Evolutionary conservation across 2,329 filamentous ascomycete genomes (phyloP), one percentile per base, ranked within the genome.

Genomic region (Colletotrichum tofieldiae): DNA sequence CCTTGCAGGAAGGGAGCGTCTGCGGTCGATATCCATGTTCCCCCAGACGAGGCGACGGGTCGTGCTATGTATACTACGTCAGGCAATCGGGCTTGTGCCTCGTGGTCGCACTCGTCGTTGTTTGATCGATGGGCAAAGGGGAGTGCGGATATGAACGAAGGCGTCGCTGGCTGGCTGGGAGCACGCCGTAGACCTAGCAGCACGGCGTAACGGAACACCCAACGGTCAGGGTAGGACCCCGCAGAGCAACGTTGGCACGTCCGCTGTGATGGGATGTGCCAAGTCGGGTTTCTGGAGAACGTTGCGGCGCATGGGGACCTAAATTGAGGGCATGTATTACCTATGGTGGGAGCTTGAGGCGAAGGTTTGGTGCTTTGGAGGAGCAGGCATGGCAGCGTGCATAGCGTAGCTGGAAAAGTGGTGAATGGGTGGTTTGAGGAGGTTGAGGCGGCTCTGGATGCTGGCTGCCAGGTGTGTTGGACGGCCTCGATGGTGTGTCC

Each of bases 231-330:
- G 67, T 39, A 43, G 55, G 37, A 63, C 68, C 68, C 68, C 68
- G 43, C 69, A 68, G 65, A 59, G 49, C 69, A 68, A 58, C 65
- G 65, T 52, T 71, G 65, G 64, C 58, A 71, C 58, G 58, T 68
- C 69, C 65, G 23, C 29, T 32, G 29, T 52, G 29, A 37, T 63
- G 69, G 65, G 43, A 51, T 63, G 20, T n/a, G 20, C 55, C 63
- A 49, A 49, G 49, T 43, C 14, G 63, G 26, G 32, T 16, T 49
- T 23, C 43, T 49, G 56, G 41, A 54, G 54, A 54, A 16, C 23
- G 65, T 72, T 26, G 35, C 37, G 45, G 45, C 59, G 59, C 59
- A 69, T 60, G 45, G 65, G 54, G 69, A 55, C 39, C 16, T 32
- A 55, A 59, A 64, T 64, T 52, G 37, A 54, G 37, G 59, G 45